Conservation (phyloP, 495 filamentous ascomycete species). For the Jackrogersella multiformis region DNA sequence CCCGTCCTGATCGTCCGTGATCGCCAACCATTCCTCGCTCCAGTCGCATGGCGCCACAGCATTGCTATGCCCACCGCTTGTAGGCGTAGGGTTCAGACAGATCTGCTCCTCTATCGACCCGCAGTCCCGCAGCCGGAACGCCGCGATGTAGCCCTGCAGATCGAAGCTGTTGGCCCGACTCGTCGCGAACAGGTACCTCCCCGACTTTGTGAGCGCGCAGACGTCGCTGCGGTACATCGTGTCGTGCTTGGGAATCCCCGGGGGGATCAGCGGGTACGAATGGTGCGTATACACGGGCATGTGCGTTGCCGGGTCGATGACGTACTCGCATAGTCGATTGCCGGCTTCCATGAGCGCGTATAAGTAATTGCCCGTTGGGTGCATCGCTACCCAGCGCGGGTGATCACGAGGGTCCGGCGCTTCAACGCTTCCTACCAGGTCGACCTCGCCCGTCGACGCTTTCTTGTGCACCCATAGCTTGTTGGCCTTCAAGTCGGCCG, state of each 20-base stretch:
- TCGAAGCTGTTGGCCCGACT: conserved; percentile 77
- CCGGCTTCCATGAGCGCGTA: conserved; percentile 89
- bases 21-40: conserved; percentile 84
- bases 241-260: conserved; percentile 63
- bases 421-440: conserved; percentile 71
- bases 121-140: conserved; percentile 73
- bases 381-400: conserved; percentile 85
- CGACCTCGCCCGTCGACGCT: conserved; percentile 67
- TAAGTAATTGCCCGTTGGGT: conserved; percentile 76
- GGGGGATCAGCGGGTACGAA: conserved; percentile 78
- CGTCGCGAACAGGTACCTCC: conserved; percentile 81
- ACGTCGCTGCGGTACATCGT: conserved; percentile 81
- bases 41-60: conserved; percentile 81
- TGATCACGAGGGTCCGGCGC: conserved; percentile 77
- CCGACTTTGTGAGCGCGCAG: conserved; percentile 70
- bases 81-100: conserved; percentile 82
- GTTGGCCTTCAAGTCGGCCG: conserved; percentile 83
- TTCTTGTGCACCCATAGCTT: conserved; percentile 89
- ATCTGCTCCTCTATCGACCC: conserved; percentile 80
- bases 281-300: conserved; percentile 84
- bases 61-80: conserved; percentile 85
- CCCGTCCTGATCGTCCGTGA: conserved; percentile 85
- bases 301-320: conserved; percentile 77
- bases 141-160: conserved; percentile 81
- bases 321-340: conserved; percentile 80